Base-by-base conservation (phyloP, 257 asterid species). In the Ilex asprella region DNA sequence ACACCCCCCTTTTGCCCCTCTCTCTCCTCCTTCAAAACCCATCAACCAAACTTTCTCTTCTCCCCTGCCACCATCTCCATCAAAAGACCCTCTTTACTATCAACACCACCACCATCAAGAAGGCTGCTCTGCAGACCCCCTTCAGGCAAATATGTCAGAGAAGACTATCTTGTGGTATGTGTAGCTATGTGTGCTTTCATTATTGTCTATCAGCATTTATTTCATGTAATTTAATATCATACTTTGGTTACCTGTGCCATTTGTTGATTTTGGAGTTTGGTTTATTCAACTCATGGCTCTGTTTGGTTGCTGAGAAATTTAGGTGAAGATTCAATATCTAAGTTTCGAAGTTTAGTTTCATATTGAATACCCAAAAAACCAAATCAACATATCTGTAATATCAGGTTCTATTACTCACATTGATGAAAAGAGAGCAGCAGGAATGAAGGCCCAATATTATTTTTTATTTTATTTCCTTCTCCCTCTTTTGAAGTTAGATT, bases 151-250 rank as follows among this genome's bases (percentile, higher is more conserved):
- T 83, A 82, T 69, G 54, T 92, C 84, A 79, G 88, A 55, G 95
- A 92, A 29, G 97, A 92, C 77, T 92, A 89, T 74, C 97, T 92
- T 64, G 97, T 92, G 92, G 97, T 91, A 91, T 52, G 64, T 64
- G 2, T 67, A 60, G 10, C 4, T 39, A 60, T 47, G 41, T 73
- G 30, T 50, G 31, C 74, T 59, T 32, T 62, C 39, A 2, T 53
- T 35, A 15, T 27, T 58, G 9, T 60, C 47, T 16, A 21, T 2
- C 51, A 50, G 54, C 2, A 15, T 49, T 49, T 49, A 49, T 49
- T 49, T 49, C 10, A 6, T 15, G 5, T 15, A 63, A 52, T 61
- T 69, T 63, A 14, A 30, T 27, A 56, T 58, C 60, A 62, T 55
- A 14, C 29, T 7, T 49, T 31, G 9, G 32, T 62, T 59, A 52